A percentile compares a stretch with the other conserved stretches of the same genome.
phyloP scores from a whole-genome alignment of 345 rosid genomes.

The Heritiera fomes region DNA sequence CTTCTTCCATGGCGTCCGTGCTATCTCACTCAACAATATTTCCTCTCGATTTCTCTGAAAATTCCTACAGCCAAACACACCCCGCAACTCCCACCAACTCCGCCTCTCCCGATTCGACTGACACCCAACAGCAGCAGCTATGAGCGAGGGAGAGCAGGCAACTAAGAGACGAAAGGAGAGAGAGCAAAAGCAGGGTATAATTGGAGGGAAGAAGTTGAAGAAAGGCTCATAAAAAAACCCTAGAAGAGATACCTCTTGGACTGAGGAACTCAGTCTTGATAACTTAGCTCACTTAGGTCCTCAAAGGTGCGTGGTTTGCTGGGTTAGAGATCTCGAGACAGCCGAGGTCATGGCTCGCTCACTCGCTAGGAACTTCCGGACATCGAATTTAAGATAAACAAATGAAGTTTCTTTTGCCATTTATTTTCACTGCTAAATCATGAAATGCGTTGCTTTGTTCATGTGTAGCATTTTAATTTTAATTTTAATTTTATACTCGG shows the following conservation, averaged over 20 bases:
- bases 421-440: background rate
- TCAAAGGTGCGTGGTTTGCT: constrained; percentile 73
- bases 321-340: constrained; percentile 48
- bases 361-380: constrained; percentile 54
- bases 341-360: constrained; percentile 59
- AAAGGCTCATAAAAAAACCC: constrained; percentile 65
- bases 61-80: constrained; percentile 23
- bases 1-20: constrained; percentile 43
- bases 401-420: background rate
- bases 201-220: constrained; percentile 89
- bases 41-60: constrained; percentile 31
- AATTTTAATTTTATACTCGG: background rate
- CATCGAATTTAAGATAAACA: constrained; percentile 61
- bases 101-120: constrained; percentile 47
- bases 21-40: constrained; percentile 21
- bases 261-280: constrained; percentile 71
- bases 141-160: constrained; percentile 84
- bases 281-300: constrained; percentile 65
- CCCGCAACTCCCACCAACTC: constrained; percentile 15
- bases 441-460: background rate
- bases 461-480: background rate
- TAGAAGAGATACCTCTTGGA: constrained; percentile 61
- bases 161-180: constrained; percentile 77
- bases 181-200: constrained; percentile 55
- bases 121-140: constrained; percentile 37